Evolutionary conservation across 2,329 filamentous ascomycete genomes (phyloP).

Genomic region (Beauveria caledonica): DNA sequence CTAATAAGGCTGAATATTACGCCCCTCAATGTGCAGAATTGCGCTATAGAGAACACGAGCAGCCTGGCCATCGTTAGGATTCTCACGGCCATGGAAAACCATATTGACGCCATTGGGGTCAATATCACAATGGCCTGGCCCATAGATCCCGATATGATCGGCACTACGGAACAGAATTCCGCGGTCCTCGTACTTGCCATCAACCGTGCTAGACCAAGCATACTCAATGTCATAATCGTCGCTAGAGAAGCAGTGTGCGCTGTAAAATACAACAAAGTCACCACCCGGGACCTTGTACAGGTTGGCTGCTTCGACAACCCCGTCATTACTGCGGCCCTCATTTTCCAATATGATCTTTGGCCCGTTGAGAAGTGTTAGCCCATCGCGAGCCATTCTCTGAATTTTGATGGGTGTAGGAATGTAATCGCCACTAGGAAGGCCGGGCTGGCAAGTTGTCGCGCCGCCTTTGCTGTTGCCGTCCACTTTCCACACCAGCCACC

Average conservation of each 20-base stretch:
- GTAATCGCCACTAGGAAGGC: slow-evolving; percentile 1
- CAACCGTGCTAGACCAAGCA: slow-evolving; percentile 6
- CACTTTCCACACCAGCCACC: slow-evolving; percentile 6
- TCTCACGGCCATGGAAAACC: slow-evolving; percentile 12
- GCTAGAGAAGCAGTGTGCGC: slow-evolving; percentile 10
- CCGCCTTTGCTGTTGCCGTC: slow-evolving; percentile 11
- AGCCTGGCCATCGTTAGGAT: neutral
- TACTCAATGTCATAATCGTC: slow-evolving; percentile 12
- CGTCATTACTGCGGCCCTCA: slow-evolving; percentile 9
- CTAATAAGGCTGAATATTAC: neutral
- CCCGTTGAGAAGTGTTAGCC: neutral
- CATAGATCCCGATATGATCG: slow-evolving; percentile 5
- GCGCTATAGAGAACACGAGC: slow-evolving; percentile 7
- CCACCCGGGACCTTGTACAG: slow-evolving; percentile 9
- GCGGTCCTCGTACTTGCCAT: slow-evolving; percentile 5
- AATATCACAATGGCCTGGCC: slow-evolving; percentile 10
- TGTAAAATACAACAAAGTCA: slow-evolving; percentile 12
- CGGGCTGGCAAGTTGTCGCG: slow-evolving; percentile 10
- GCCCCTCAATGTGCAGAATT: slow-evolving; percentile 1
- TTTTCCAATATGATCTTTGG: slow-evolving; percentile 8
- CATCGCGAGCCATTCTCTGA: slow-evolving; percentile 7
- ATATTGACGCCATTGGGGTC: slow-evolving; percentile 12
- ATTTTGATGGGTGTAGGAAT: slow-evolving; percentile 11
- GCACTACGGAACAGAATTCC: slow-evolving; percentile 4
- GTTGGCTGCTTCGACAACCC: slow-evolving; percentile 6